These are phyloP conservation scores for Nicotiana noctiflora DNA, from an alignment of 257 asterid species.

Conservation along the genomic window DNA sequence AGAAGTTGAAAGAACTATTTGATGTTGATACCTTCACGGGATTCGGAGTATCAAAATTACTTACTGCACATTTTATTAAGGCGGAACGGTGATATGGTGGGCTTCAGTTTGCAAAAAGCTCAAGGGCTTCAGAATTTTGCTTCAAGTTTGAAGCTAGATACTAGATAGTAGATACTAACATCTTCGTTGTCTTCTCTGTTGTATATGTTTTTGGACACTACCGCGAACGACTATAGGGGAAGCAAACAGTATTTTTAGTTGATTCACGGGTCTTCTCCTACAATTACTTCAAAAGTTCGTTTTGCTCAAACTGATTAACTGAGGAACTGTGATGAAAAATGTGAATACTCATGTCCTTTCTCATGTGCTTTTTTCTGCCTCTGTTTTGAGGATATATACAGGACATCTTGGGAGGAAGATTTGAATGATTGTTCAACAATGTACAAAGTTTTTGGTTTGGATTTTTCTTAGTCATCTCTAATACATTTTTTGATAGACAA, in stretches of 20 bases:
- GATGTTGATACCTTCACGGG: constrained; percentile 66
- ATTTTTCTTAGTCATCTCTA: not conserved
- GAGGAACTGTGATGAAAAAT: constrained; percentile 3
- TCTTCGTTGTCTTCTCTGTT: not conserved
- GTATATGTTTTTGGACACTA: constrained; percentile 1
- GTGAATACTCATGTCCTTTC: not conserved
- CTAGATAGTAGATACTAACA: constrained; percentile 25
- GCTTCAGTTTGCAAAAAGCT: constrained; percentile 18
- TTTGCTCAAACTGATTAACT: not conserved
- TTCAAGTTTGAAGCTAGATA: constrained; percentile 20
- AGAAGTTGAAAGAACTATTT: constrained; percentile 86
- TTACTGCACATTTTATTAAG: constrained; percentile 59
- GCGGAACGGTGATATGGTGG: constrained; percentile 43
- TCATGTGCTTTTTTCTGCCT: not conserved
- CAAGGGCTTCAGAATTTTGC: constrained; percentile 22
- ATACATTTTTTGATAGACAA: not conserved
- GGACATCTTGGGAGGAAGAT: not conserved
- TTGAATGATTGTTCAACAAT: too few species aligned
- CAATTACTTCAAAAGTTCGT: not conserved
- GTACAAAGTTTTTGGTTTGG: not conserved
- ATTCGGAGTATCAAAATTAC: constrained; percentile 53
- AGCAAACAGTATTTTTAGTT: not conserved
- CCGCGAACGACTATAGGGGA: not conserved
- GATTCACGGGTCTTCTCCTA: not conserved
- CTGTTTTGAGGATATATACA: not conserved